These are phyloP conservation scores for Carex littledalei DNA, from an alignment of 176 grass and related monocot species.

Conservation along the genomic window DNA sequence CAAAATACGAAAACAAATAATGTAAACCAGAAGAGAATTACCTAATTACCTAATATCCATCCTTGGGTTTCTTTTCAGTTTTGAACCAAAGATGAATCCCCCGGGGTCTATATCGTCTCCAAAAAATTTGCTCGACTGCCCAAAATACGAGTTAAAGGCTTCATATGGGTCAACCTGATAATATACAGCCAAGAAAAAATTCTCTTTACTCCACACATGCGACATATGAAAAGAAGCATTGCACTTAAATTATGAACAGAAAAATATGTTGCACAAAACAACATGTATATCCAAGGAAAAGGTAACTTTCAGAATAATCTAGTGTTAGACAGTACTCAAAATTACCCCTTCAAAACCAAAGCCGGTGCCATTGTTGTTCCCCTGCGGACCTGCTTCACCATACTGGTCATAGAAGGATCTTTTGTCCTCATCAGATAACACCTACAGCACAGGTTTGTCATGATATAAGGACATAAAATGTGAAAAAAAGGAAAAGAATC, in stretches of 20 bases:
- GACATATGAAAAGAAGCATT: not conserved
- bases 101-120: constrained; percentile 36
- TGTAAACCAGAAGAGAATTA: constrained; percentile 3
- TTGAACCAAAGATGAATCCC: constrained; percentile 42
- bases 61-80: constrained; percentile 31
- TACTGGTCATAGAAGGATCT: constrained; percentile 76
- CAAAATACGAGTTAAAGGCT: constrained; percentile 83
- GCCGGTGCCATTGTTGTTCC: constrained; percentile 34
- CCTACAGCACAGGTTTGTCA: constrained; percentile 34
- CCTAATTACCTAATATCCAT: constrained; percentile 68
- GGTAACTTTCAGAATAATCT: not conserved
- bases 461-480: constrained; percentile 2
- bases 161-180: constrained; percentile 78
- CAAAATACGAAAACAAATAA: constrained; percentile 80
- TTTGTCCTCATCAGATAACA: constrained; percentile 84
- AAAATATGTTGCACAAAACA: not conserved
- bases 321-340: constrained; percentile 13
- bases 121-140: constrained; percentile 49
- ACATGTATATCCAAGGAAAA: constrained; percentile 12
- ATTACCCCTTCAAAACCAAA: constrained; percentile 53
- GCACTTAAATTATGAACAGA: not conserved
- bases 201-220: not conserved
- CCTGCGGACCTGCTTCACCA: constrained; percentile 52
- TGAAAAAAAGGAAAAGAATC: constrained; percentile 4
- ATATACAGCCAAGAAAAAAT: constrained; percentile 20